These are phyloP conservation scores for Calonectria henricotiae DNA, from an alignment of 2,329 filamentous ascomycete species.

Conservation along the genomic window DNA sequence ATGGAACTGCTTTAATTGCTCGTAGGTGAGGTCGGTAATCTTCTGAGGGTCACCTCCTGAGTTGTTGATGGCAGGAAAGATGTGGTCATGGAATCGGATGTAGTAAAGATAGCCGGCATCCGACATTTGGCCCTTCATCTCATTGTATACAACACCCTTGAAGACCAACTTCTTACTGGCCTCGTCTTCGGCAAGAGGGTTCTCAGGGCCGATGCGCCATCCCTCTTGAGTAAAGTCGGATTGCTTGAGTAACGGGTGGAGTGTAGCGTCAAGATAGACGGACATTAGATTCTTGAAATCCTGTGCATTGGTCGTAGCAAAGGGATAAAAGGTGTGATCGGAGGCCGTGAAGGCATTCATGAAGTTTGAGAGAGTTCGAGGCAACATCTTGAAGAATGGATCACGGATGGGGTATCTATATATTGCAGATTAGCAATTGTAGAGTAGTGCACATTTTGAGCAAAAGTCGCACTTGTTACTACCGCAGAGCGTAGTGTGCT, in stretches of 20 bases:
- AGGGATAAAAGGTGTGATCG: slow-evolving; percentile 97
- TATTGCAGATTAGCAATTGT: slow-evolving; percentile 51
- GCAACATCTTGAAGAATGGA: slow-evolving; percentile 99
- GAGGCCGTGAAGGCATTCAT: slow-evolving; percentile 99
- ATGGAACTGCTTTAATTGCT: slow-evolving; percentile 91
- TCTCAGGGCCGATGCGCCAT: slow-evolving; percentile 95
- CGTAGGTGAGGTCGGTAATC: slow-evolving; percentile 95
- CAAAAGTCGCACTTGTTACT: slow-evolving; percentile 82
- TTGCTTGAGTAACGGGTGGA: slow-evolving; percentile 90
- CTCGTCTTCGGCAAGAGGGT: slow-evolving; percentile 75
- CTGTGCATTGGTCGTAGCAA: slow-evolving; percentile 95
- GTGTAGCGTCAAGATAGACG: slow-evolving; percentile 95
- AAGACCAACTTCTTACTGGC: slow-evolving; percentile 85
- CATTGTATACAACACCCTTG: slow-evolving; percentile 98
- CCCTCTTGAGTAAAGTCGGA: slow-evolving; percentile 97
- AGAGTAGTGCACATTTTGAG: background rate
- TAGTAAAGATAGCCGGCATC: slow-evolving; percentile 97
- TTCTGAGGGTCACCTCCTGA: slow-evolving; percentile 96
- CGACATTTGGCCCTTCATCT: slow-evolving; percentile 99
- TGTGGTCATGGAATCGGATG: slow-evolving; percentile 93
- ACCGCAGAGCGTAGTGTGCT: slow-evolving; percentile 97
- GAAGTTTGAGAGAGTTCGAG: slow-evolving; percentile 97
- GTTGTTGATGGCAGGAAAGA: slow-evolving; percentile 95
- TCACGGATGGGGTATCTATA: slow-evolving; percentile 95
- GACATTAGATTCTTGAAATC: slow-evolving; percentile 97